Conservation (phyloP, 1,284 basidiomycete species). For the Cryptococcus hybrid region DNA sequence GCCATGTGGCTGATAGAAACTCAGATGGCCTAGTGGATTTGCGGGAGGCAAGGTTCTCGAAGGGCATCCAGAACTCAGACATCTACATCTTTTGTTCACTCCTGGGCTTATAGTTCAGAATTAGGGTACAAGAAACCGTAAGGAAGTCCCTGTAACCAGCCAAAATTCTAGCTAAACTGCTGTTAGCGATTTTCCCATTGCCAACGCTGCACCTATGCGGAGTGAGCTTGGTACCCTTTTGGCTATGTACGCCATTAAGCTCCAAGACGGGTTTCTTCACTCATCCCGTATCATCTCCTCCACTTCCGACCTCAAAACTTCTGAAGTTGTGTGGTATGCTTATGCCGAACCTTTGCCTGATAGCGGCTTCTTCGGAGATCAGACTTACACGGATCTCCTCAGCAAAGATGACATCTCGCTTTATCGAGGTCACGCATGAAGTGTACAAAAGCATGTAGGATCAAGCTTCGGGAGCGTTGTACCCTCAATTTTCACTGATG, state of each 20-base stretch:
- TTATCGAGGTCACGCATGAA: background rate
- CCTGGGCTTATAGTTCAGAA: too few species aligned
- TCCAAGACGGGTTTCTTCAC: slow-evolving; percentile 12
- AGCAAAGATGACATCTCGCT: slow-evolving; percentile 7
- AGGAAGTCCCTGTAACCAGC: background rate
- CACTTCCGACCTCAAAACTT: background rate
- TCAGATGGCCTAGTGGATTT: too few species aligned
- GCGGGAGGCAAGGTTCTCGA: too few species aligned
- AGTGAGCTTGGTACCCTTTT: slow-evolving; percentile 26
- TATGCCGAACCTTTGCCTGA: slow-evolving; percentile 26
- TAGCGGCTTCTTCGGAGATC: slow-evolving; percentile 23
- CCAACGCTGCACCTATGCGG: slow-evolving; percentile 24
- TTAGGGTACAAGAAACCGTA: background rate
- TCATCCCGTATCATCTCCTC: slow-evolving; percentile 15
- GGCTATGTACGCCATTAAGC: slow-evolving; percentile 21
- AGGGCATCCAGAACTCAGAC: too few species aligned
- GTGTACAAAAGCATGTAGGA: too few species aligned
- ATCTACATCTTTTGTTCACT: too few species aligned
- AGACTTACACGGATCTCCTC: slow-evolving; percentile 28
- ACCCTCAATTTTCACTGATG: too few species aligned
- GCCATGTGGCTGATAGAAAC: too few species aligned
- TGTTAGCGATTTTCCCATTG: slow-evolving; percentile 17
- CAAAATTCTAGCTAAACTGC: background rate
- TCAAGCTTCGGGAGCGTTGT: too few species aligned
- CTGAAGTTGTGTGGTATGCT: slow-evolving; percentile 20